Base-by-base conservation (phyloP, 331 rosid genomes). In the Prunus yedoensis region DNA sequence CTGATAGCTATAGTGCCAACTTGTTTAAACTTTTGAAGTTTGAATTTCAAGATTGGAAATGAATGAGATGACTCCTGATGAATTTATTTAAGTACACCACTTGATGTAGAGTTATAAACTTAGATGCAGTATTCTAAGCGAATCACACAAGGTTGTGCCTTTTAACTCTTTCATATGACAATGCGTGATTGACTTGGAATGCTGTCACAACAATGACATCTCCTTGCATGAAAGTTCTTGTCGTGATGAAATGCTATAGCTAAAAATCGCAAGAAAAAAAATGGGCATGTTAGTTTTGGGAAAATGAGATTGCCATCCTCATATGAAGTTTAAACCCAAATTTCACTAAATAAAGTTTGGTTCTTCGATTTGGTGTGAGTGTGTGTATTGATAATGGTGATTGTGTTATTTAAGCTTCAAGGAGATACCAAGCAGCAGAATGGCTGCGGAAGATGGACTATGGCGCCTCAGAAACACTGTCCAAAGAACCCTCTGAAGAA, bases 361-460 rank as follows among this genome's bases (percentile, higher is more conserved):
- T 53, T 70, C 49, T 18, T 30, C 2, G 28, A 14, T 35, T 17
- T 27, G 2, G 66, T 13, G 17, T 6, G 17, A 8, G 1, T 45
- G 79, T 35, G 74, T 57, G 10, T 27, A 58, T 30, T 49, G 63
- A 46, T 52, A 64, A 68, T 43, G 78, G 54, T 41, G 15, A 53
- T 63, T 2, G 43, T 80, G 76, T 43, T 72, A 50, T 46, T 74
- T 66, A 64, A 83, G 99, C 89, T 78, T 85, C 86, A 53, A 92
- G 99, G 74, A 86, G 99, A 74, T 79, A 82, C 84, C 86, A 95
- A 86, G 99, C 99, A 61, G 74, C 97, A 72, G 91, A 88, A 89
- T 95, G 99, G 99, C 86, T 95, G 10, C 84, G 94, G 1, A 74
- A 89, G 62, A 95, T 95, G 98, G 99, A 95, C 88, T 70, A 80